These are phyloP conservation scores for Chimonanthus praecox DNA, from an alignment of 164 flowering plant species.

Conservation along the genomic window DNA sequence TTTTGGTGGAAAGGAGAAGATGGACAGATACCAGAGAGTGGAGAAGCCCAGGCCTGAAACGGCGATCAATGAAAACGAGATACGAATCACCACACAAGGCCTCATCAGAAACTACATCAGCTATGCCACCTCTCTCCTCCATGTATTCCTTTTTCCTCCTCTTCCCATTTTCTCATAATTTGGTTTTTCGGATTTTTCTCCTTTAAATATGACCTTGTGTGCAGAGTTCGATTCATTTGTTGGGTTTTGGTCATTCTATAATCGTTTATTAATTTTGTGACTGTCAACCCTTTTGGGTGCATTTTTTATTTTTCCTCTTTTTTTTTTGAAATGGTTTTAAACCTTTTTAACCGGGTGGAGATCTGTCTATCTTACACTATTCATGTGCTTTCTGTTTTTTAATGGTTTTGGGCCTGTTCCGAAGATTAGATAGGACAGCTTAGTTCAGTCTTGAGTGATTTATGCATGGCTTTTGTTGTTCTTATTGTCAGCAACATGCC, in stretches of 20 bases:
- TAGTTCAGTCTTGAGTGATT: no score
- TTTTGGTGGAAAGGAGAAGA: conserved; percentile 8
- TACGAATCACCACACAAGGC: conserved; percentile 76
- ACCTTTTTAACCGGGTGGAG: not conserved
- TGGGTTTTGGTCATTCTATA: not conserved
- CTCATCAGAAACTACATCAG: conserved; percentile 69
- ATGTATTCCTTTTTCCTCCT: conserved; percentile 29
- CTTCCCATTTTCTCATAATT: not conserved
- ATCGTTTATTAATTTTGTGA: not conserved
- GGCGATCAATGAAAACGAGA: conserved; percentile 65
- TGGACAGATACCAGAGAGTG: conserved; percentile 75
- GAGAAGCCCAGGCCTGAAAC: conserved; percentile 60
- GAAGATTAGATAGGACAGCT: no score
- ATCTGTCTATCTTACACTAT: not conserved
- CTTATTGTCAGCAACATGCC: no score
- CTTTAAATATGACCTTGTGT: not conserved
- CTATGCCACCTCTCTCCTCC: conserved; percentile 71
- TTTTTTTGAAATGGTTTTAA: not conserved
- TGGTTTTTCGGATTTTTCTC: not conserved
- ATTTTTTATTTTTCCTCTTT: not conserved
- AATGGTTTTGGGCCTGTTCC: no score
- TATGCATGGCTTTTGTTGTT: no score
- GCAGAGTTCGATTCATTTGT: not conserved
- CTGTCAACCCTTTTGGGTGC: not conserved
- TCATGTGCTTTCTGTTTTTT: no score